These are phyloP conservation scores for Termitomyces sp. DNA, from an alignment of 768 basidiomycete species.

Conservation along the genomic window DNA sequence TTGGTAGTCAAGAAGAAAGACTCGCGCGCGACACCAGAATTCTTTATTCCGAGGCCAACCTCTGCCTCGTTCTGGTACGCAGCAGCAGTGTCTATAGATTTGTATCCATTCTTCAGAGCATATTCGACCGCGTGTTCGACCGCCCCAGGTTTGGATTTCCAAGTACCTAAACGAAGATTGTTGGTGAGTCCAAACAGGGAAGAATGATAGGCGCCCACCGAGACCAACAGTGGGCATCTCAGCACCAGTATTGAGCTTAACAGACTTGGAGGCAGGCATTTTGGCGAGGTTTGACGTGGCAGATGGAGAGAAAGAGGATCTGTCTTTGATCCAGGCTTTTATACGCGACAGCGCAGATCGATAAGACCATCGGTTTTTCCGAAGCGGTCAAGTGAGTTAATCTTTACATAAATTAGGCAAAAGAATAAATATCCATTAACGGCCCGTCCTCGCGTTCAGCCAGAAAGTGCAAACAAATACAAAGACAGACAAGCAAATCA, in stretches of 20 bases:
- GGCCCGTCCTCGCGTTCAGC: background rate
- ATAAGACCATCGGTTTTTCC: constrained; percentile 16
- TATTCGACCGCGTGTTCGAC: constrained; percentile 71
- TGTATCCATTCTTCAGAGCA: constrained; percentile 74
- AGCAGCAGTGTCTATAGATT: constrained; percentile 64
- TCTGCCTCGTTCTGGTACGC: constrained; percentile 73
- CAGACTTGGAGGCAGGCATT: constrained; percentile 45
- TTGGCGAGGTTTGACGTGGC: background rate
- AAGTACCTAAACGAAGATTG: constrained; percentile 49
- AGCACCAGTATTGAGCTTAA: constrained; percentile 73
- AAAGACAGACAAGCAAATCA: background rate
- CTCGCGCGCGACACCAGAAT: constrained; percentile 64
- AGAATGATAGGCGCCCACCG: constrained; percentile 31
- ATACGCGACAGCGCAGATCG: constrained; percentile 6
- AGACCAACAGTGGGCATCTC: constrained; percentile 74
- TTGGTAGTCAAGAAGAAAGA: constrained; percentile 82
- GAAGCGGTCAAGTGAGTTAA: background rate
- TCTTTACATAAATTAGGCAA: background rate
- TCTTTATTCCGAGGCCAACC: constrained; percentile 76
- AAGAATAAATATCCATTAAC: background rate
- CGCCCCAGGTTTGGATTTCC: constrained; percentile 66
- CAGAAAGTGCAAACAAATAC: background rate
- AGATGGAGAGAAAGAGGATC: background rate
- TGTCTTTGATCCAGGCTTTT: background rate
- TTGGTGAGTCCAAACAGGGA: background rate